Base-by-base conservation (phyloP, 2,329 filamentous ascomycete species). In the Fusarium illudens region DNA sequence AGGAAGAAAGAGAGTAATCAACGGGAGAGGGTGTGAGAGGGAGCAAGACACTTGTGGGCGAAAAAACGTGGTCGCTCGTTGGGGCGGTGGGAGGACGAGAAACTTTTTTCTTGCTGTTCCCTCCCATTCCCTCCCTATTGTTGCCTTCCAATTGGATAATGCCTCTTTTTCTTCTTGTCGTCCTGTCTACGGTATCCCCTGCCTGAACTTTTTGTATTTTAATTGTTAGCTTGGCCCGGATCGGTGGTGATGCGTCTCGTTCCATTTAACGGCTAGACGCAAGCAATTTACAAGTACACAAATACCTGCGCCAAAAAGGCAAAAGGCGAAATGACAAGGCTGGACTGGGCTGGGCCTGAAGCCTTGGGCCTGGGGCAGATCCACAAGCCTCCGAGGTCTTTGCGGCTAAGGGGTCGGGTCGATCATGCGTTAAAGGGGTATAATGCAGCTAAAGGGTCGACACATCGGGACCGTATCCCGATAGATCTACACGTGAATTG, bases 31-130 rank as follows among this genome's bases (percentile, higher is more conserved):
- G 65, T 53, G 56, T 60, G 66, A 66, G 54, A 63, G 64, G 51
- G 65, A 65, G 53, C 64, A 65, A 53, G 65, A 65, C 61, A 66
- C 15, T 63, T 62, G 62, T 69, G 66, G 62, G 63, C 20, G 29
- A 64, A 69, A 44, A 69, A 69, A 69, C 62, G 67, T 69, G 65
- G 65, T 67, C 60, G 64, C 57, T 62, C 55, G 48, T 67, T 58
- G 68, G 65, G 62, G 66, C 59, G 66, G 66, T 69, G 60, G 62
- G 63, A 69, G 59, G 66, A 70, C 44, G 33, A 55, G 36, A 63
- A 67, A 64, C 62, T 52, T 67, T 65, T 68, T 53, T 58, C 13
- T 27, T 34, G 30, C 29, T 50, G 34, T 19, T 50, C 25, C 25
- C 25, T n/a, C 62, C 29, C 54, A 62, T 33, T 52, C 36, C 42